phyloP scores from a whole-genome alignment of 352 stramenopile genomes.

The Phytophthora pisi region DNA sequence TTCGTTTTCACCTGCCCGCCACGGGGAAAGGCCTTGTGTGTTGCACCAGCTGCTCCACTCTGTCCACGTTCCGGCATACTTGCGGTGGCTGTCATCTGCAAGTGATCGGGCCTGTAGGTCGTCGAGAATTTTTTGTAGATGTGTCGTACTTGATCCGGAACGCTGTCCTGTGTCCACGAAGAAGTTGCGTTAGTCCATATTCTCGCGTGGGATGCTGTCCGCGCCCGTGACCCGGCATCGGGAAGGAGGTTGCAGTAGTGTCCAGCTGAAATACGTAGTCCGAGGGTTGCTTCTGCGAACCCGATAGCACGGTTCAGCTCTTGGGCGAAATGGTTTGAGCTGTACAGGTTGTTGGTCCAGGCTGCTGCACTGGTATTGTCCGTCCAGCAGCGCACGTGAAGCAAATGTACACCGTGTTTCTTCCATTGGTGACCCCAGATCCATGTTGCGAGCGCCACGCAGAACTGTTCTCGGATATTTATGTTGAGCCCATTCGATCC shows the following conservation, averaged over 20 bases:
- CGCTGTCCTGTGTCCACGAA: constrained; percentile 6
- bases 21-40: background rate
- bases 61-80: constrained; percentile 3
- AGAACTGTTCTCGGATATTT: constrained; percentile 9
- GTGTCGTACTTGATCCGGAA: background rate
- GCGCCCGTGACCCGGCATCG: background rate
- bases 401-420: background rate
- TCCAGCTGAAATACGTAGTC: constrained; percentile 6
- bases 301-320: constrained; percentile 7
- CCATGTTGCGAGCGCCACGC: constrained; percentile 3
- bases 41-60: constrained; percentile 12
- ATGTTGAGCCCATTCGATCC: constrained; percentile 9
- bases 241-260: background rate
- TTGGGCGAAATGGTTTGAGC: background rate
- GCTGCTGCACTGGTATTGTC: constrained; percentile 4
- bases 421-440: background rate
- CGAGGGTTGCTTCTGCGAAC: constrained; percentile 6
- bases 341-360: constrained; percentile 13
- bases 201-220: background rate
- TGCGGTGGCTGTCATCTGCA: background rate
- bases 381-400: constrained; percentile 4
- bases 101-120: constrained; percentile 7
- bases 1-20: background rate
- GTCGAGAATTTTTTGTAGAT: constrained; percentile 19
- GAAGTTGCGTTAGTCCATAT: constrained; percentile 17